These are phyloP conservation scores for Ceratocystis destructans DNA, from an alignment of 2,329 filamentous ascomycete genomes.

Conservation along the genomic window DNA sequence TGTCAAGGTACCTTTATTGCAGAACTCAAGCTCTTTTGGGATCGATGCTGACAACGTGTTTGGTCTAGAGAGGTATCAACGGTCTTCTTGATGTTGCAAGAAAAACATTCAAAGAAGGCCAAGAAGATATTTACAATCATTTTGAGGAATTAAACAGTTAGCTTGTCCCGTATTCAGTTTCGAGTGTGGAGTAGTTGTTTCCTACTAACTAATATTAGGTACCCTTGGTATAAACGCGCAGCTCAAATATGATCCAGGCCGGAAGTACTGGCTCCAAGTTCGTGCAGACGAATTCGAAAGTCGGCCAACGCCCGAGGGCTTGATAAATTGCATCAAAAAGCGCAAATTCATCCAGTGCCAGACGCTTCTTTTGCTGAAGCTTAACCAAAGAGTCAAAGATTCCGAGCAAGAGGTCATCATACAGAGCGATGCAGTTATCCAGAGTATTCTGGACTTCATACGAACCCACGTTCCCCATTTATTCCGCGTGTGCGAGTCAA, in stretches of 20 bases:
- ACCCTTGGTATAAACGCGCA: constrained; percentile 46
- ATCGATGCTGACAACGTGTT: not conserved
- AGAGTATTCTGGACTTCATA: constrained; percentile 58
- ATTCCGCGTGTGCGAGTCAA: constrained; percentile 73
- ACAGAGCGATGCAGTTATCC: constrained; percentile 66
- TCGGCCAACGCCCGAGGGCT: constrained; percentile 45
- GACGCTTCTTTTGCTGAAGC: constrained; percentile 69
- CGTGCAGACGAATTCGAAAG: constrained; percentile 48
- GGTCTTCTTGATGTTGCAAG: constrained; percentile 78
- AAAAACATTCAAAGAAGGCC: constrained; percentile 80
- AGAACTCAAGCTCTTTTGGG: not conserved
- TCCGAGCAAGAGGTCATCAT: constrained; percentile 72
- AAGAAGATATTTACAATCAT: constrained; percentile 60
- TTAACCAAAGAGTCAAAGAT: constrained; percentile 63
- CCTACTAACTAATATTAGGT: constrained; percentile 28
- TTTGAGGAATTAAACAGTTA: constrained; percentile 52
- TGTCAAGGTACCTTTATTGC: constrained; percentile 44
- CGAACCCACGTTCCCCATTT: constrained; percentile 55
- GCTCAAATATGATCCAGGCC: constrained; percentile 60
- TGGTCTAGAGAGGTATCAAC: constrained; percentile 55
- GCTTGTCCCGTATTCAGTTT: too few relatives aligned
- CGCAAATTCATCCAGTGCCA: constrained; percentile 75
- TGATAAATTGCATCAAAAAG: constrained; percentile 64
- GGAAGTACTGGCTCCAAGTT: constrained; percentile 68
- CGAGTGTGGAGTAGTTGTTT: not conserved